phyloP scores from a whole-genome alignment of 2,329 filamentous ascomycete genomes.

The Trichoderma pleuroti region DNA sequence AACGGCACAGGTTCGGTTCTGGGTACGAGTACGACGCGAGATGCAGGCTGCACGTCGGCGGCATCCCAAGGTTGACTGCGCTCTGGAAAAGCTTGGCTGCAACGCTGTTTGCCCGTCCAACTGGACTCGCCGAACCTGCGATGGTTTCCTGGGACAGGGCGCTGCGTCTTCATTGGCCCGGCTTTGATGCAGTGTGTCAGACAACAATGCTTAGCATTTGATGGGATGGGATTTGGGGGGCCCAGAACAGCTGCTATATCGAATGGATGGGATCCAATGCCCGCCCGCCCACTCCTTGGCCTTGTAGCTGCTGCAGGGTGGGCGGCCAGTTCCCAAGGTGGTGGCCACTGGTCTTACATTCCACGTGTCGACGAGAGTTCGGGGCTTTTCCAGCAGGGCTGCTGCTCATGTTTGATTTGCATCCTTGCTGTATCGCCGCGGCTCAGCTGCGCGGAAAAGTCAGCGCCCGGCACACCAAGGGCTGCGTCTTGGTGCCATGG shows the following conservation, averaged over 20 bases:
- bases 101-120: not conserved
- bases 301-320: conserved; percentile 3
- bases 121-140: not conserved
- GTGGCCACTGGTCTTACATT: conserved; percentile 13
- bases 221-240: not conserved
- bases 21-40: not conserved
- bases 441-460: not conserved
- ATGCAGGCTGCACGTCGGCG: not conserved
- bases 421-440: not conserved
- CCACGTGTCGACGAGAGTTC: conserved; percentile 9
- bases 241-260: not conserved
- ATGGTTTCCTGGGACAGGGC: not conserved
- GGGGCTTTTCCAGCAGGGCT: conserved; percentile 1
- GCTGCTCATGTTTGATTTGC: not conserved
- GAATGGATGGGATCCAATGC: not conserved
- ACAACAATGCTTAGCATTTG: conserved; percentile 1
- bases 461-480: not conserved
- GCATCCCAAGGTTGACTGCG: not conserved
- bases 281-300: not conserved
- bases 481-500: not conserved
- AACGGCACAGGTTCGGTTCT: not conserved
- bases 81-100: not conserved
- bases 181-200: conserved; percentile 7
- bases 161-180: not conserved
- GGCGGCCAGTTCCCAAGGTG: not conserved